Percentiles rank a stretch among this genome's conserved stretches.
These are phyloP conservation scores for Gloeopeniophorella convolvens DNA, from an alignment of 768 basidiomycete species.

Conservation along the genomic window DNA sequence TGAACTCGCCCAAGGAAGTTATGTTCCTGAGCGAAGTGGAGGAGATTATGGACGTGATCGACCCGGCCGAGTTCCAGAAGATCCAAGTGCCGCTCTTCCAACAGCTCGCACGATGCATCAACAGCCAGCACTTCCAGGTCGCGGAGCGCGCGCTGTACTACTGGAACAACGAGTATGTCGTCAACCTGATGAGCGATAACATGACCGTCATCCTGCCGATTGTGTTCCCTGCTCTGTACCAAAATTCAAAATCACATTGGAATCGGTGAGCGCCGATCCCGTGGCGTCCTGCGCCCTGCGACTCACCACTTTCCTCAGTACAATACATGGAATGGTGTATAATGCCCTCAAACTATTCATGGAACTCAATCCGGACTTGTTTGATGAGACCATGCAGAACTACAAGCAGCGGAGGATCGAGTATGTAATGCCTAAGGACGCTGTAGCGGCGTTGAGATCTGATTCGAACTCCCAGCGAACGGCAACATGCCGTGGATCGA, in stretches of 20 bases:
- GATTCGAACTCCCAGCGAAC: slow-evolving; percentile 51
- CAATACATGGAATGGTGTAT: slow-evolving; percentile 99
- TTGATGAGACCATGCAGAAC: slow-evolving; percentile 88
- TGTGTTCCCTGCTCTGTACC: slow-evolving; percentile 93
- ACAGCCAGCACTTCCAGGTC: slow-evolving; percentile 99
- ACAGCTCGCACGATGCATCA: slow-evolving; percentile 94
- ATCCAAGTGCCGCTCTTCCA: slow-evolving; percentile 89
- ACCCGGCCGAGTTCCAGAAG: slow-evolving; percentile 94
- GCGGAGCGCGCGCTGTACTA: slow-evolving; percentile 95
- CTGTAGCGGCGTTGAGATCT: not conserved
- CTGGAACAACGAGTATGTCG: slow-evolving; percentile 99
- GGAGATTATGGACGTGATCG: slow-evolving; percentile 97
- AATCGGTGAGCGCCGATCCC: slow-evolving; percentile 64
- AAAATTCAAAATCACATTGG: slow-evolving; percentile 97
- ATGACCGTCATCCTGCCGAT: slow-evolving; percentile 83
- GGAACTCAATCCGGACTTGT: slow-evolving; percentile 97
- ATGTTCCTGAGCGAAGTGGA: slow-evolving; percentile 99
- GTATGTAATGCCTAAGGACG: slow-evolving; percentile 33
- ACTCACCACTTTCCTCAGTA: slow-evolving; percentile 42
- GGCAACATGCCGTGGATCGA: slow-evolving; percentile 75
- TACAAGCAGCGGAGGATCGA: slow-evolving; percentile 84
- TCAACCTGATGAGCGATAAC: slow-evolving; percentile 98
- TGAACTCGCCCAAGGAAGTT: slow-evolving; percentile 98
- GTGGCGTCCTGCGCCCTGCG: not conserved
- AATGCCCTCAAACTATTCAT: slow-evolving; percentile 97